Evolutionary conservation across 257 asterid species (phyloP), one percentile per base, ranked within the genome.

Genomic region (Linaria vulgaris): DNA sequence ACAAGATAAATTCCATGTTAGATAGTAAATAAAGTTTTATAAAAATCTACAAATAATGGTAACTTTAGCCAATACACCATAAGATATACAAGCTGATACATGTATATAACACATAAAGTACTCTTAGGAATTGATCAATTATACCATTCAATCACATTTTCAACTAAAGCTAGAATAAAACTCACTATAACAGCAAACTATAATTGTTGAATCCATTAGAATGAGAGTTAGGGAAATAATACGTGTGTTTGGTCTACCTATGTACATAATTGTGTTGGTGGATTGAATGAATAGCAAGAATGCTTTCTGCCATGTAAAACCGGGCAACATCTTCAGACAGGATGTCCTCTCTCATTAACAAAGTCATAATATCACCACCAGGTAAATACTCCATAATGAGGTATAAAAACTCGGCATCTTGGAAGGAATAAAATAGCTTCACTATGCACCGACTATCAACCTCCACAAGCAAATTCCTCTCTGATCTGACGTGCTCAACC

Each of bases 401-500:
- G 79, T 92, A 92, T 65, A 92, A 78, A 71, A 72, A 89, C 43
- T 89, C 96, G 3, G 97, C 79, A 81, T 92, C 99, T 83, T 92
- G 99, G 78, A 92, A 92, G 55, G 99, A 92, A 75, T 85, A 92
- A 69, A 72, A 83, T 59, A 92, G 96, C 83, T 85, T 89, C 76
- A 92, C 99, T 59, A 92, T 92, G 90, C 86, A 92, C 27, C 97
- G 89, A 79, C 99, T 89, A 60, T 89, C 97, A 50, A 92, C 99
- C 84, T 92, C 99, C 70, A 75, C 99, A 16, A 92, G 97, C 85
- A 92, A 75, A 79, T 92, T 89, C 82, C 99, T 89, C 85, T 92
- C 99, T 0, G 99, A 92, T 11, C 97, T 88, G 9, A 92, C 99
- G 77, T 92, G 99, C 87, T 92, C 99, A 70, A 92, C 99, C 98